These are phyloP conservation scores for Tephrocybe sp. DNA, from an alignment of 768 basidiomycete species.

Conservation along the genomic window DNA sequence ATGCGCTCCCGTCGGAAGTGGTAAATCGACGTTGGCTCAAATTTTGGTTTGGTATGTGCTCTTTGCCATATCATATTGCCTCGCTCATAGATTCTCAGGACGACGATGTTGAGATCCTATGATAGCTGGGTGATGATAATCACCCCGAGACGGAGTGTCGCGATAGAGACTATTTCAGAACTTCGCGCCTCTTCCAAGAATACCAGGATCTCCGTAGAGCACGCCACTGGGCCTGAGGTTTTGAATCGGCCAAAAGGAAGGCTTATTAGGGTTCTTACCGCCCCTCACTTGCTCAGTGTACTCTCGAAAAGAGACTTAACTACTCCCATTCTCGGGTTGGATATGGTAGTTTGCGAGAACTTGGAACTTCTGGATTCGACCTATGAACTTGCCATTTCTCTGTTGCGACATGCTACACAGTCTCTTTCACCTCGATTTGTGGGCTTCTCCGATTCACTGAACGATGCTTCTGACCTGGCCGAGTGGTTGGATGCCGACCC, in stretches of 20 bases:
- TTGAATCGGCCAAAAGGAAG: conserved; percentile 40
- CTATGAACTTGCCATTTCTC: conserved; percentile 83
- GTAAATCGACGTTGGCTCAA: conserved; percentile 77
- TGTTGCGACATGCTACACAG: conserved; percentile 66
- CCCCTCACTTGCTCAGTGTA: conserved; percentile 47
- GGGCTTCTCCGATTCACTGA: conserved; percentile 75
- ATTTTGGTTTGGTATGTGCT: conserved; percentile 68
- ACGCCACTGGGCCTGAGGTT: conserved; percentile 31
- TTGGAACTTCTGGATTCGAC: conserved; percentile 77
- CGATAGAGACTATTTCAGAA: conserved; percentile 55
- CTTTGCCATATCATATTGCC: not conserved
- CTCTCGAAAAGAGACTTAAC: conserved; percentile 32
- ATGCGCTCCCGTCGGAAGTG: conserved; percentile 77
- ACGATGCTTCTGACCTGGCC: conserved; percentile 79
- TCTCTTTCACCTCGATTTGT: conserved; percentile 67
- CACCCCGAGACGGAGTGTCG: conserved; percentile 56
- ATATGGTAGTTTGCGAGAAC: conserved; percentile 79
- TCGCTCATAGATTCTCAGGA: conserved; percentile 41
- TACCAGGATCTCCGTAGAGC: conserved; percentile 39
- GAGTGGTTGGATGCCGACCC: conserved; percentile 79
- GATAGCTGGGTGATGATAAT: conserved; percentile 65
- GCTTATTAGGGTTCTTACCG: conserved; percentile 57
- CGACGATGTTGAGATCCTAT: conserved; percentile 41
- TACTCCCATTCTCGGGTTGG: conserved; percentile 40
- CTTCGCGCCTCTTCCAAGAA: conserved; percentile 40